A percentile compares a stretch with the other conserved stretches of the same genome.
These are phyloP conservation scores for Coemansia asiatica DNA, from an alignment of 192 early-diverging fungal species.

Conservation along the genomic window DNA sequence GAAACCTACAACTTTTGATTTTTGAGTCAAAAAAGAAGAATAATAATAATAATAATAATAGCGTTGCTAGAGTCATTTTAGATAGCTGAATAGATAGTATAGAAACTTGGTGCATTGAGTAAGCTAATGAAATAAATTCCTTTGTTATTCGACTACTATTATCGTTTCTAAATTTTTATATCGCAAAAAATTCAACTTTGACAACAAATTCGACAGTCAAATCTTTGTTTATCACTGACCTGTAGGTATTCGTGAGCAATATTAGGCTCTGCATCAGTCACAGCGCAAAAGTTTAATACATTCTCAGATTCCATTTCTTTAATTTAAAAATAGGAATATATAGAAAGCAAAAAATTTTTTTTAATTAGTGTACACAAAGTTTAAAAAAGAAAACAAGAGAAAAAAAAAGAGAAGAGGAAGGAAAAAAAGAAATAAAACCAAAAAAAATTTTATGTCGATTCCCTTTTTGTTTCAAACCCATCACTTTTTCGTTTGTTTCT, in stretches of 20 bases:
- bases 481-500: neutral
- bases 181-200: no score
- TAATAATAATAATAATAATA: no score
- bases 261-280: slow-evolving; percentile 74
- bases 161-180: neutral
- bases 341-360: neutral
- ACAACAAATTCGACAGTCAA: neutral
- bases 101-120: no score
- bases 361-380: neutral
- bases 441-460: neutral
- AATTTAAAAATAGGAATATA: neutral
- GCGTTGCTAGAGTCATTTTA: no score
- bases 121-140: no score
- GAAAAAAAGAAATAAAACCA: slow-evolving; percentile 13
- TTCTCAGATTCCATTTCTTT: slow-evolving; percentile 37
- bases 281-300: slow-evolving; percentile 60
- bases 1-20: slow-evolving; percentile 61
- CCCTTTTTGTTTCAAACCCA: neutral
- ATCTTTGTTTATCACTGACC: slow-evolving; percentile 37
- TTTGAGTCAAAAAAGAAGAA: no score
- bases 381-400: neutral
- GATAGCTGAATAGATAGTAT: no score
- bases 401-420: neutral
- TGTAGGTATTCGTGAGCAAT: slow-evolving; percentile 69
- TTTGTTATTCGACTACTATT: neutral